phyloP scores from a whole-genome alignment of 345 rosid genomes.

The Sonneratia caseolaris region DNA sequence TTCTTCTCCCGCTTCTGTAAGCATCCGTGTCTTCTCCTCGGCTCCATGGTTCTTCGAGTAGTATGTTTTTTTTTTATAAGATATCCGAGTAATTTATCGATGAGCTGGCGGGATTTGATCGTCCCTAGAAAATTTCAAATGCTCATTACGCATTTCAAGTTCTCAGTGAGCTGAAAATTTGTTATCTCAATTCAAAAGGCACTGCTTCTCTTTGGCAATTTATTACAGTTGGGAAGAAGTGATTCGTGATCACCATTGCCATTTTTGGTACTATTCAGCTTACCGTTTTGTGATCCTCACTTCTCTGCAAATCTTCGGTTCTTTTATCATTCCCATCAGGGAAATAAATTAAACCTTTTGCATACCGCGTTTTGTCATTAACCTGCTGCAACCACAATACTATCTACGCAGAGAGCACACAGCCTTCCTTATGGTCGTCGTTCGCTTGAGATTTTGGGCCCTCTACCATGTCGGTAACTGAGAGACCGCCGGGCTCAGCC shows the following conservation, averaged over 20 bases:
- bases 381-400: background rate
- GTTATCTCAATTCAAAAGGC: background rate
- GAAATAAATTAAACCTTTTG: background rate
- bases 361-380: background rate
- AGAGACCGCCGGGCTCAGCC: constrained; percentile 16
- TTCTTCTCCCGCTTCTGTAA: background rate
- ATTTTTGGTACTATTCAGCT: background rate
- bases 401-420: background rate
- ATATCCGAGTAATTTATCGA: too few species aligned
- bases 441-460: too few species aligned
- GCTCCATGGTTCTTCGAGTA: background rate
- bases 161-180: background rate
- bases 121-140: constrained; percentile 10
- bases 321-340: too few species aligned
- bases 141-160: background rate
- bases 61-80: background rate
- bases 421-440: background rate
- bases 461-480: constrained; percentile 23
- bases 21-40: background rate
- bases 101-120: constrained; percentile 15
- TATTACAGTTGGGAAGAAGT: background rate
- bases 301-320: background rate
- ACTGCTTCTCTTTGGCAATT: background rate
- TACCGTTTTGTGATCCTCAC: background rate
- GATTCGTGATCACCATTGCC: background rate